A percentile compares a stretch with the other conserved stretches of the same genome.
phyloP scores from a whole-genome alignment of 2,329 filamentous ascomycete genomes.

The Fusarium tjaetaba region DNA sequence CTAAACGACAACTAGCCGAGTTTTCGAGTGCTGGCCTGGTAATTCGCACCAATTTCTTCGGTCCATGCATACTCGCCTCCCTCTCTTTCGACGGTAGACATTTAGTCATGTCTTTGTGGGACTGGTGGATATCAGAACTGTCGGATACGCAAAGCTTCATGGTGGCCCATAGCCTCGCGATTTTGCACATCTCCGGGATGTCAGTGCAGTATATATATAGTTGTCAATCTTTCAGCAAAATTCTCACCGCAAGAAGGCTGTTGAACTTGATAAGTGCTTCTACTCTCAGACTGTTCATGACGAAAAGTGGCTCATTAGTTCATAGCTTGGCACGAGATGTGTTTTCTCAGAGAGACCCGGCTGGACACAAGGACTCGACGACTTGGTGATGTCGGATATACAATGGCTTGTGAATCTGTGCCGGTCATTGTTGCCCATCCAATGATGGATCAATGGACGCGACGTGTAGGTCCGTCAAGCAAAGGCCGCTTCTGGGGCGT shows the following conservation, averaged over 20 bases:
- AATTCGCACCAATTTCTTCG: no score
- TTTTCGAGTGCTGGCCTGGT: neutral
- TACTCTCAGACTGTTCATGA: neutral
- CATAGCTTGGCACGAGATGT: neutral
- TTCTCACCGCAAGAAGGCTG: no score
- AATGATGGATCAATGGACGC: neutral
- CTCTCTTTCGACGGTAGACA: neutral
- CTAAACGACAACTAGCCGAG: neutral
- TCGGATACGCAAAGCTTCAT: neutral
- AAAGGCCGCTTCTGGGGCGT: neutral
- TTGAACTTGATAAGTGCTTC: neutral
- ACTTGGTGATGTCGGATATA: neutral
- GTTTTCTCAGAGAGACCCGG: no score
- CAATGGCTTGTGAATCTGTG: neutral
- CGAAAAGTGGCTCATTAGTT: neutral
- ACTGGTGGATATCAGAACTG: neutral
- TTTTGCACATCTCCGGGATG: neutral
- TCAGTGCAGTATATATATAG: neutral
- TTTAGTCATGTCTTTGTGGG: neutral
- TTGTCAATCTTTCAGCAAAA: rapidly evolving
- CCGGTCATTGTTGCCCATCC: neutral
- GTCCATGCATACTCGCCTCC: neutral
- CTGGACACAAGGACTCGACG: neutral
- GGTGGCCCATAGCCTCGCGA: neutral
- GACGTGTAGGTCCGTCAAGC: neutral